Percentiles rank a stretch among this genome's conserved stretches.
Conservation (phyloP, 306 rosid species). For the Canavalia gladiata region DNA sequence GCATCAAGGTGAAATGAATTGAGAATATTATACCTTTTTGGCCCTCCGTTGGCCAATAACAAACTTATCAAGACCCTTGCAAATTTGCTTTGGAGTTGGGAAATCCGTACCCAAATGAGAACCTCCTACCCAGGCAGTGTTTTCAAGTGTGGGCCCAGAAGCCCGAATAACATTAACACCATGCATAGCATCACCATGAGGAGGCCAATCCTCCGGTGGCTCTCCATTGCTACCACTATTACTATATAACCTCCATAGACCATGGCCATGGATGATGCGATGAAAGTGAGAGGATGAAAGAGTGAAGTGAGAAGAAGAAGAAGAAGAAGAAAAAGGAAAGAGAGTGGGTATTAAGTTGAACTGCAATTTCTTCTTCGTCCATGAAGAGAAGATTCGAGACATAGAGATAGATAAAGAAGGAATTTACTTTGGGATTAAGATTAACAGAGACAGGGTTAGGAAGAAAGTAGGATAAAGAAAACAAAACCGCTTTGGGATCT, state of each 20-base stretch:
- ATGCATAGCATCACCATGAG: conserved; percentile 48
- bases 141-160: conserved; percentile 56
- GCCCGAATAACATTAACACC: conserved; percentile 67
- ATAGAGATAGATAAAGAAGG: conserved; percentile 25
- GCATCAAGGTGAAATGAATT: too few species aligned
- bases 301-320: background rate
- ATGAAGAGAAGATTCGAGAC: conserved; percentile 59
- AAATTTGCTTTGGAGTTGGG: conserved; percentile 86
- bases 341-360: conserved; percentile 40
- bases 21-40: conserved; percentile 62
- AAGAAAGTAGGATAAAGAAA: background rate
- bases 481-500: background rate
- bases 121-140: conserved; percentile 72
- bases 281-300: conserved; percentile 2
- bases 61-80: conserved; percentile 81
- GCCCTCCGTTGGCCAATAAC: conserved; percentile 87
- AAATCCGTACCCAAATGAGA: conserved; percentile 83
- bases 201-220: conserved; percentile 9
- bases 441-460: background rate
- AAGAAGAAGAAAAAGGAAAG: conserved; percentile 10
- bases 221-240: background rate
- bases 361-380: conserved; percentile 53
- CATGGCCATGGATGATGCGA: background rate
- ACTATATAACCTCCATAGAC: conserved; percentile 42
- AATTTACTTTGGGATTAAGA: background rate